A percentile compares a stretch with the other conserved stretches of the same genome.
Conservation (phyloP, 2,329 filamentous ascomycete species). For the Aureobasidium sp. region DNA sequence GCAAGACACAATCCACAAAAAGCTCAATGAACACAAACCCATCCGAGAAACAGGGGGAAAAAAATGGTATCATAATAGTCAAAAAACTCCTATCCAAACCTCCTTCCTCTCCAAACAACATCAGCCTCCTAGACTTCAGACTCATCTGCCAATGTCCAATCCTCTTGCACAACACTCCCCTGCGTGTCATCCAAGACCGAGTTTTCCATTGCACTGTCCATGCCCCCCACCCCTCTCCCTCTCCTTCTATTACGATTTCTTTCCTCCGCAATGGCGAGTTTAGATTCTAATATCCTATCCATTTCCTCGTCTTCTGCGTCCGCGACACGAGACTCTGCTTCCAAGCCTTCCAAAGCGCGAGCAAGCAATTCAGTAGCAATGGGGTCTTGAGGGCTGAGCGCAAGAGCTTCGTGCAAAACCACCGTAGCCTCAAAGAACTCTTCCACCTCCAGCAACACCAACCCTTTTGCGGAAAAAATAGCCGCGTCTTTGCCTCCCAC, state of each 20-base stretch:
- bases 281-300: neutral
- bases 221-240: neutral
- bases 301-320: slow-evolving; percentile 34
- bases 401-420: slow-evolving; percentile 76
- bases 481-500: slow-evolving; percentile 68
- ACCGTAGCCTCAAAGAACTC: slow-evolving; percentile 70
- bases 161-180: neutral
- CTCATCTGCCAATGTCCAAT: neutral
- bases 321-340: slow-evolving; percentile 38
- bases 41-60: too few relatives aligned
- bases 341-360: slow-evolving; percentile 61
- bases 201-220: neutral
- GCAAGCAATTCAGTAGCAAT: slow-evolving; percentile 72
- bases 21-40: too few relatives aligned
- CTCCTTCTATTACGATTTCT: neutral
- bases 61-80: neutral
- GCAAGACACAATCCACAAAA: too few relatives aligned
- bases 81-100: neutral
- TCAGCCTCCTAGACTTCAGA: neutral
- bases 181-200: neutral
- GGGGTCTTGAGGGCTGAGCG: slow-evolving; percentile 70
- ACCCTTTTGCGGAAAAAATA: slow-evolving; percentile 74
- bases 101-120: neutral
- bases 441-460: slow-evolving; percentile 74
- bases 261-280: neutral